phyloP scores from a whole-genome alignment of 106 monocot species.

The Dactylorhiza incarnata region DNA sequence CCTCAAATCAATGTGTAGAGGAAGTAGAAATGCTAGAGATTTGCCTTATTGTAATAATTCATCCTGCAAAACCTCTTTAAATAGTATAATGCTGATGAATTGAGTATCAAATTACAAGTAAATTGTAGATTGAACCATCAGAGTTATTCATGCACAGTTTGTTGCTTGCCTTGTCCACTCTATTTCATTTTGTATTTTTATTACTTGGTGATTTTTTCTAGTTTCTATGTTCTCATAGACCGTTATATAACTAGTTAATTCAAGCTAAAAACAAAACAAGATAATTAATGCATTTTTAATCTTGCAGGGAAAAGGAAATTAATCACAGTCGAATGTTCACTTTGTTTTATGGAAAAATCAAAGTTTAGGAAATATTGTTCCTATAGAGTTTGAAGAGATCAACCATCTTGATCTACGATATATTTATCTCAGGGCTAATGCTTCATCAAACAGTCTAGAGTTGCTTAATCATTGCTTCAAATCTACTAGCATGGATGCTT shows the following conservation, averaged over 20 bases:
- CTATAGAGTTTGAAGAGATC: not conserved
- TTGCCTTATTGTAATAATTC: too few species aligned
- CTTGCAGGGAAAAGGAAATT: not conserved
- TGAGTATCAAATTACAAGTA: too few species aligned
- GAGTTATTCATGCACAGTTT: not conserved
- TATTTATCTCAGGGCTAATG: not conserved
- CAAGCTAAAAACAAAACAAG: not conserved
- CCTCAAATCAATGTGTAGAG: too few species aligned
- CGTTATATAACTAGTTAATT: not conserved
- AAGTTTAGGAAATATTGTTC: not conserved
- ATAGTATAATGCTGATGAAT: too few species aligned
- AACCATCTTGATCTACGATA: not conserved
- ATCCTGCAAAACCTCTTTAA: too few species aligned
- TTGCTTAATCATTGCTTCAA: not conserved
- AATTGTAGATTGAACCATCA: not conserved
- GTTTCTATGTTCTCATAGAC: not conserved
- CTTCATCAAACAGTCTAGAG: not conserved
- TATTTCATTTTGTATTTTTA: not conserved
- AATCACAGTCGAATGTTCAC: not conserved
- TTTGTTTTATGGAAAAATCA: not conserved
- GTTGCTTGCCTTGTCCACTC: not conserved
- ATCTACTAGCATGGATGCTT: not conserved
- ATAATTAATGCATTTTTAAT: not conserved
- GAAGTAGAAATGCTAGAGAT: too few species aligned
- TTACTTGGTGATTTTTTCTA: not conserved